Evolutionary conservation across 208 protist species (phyloP).

Genomic region (Trypanosoma melophagium): DNA sequence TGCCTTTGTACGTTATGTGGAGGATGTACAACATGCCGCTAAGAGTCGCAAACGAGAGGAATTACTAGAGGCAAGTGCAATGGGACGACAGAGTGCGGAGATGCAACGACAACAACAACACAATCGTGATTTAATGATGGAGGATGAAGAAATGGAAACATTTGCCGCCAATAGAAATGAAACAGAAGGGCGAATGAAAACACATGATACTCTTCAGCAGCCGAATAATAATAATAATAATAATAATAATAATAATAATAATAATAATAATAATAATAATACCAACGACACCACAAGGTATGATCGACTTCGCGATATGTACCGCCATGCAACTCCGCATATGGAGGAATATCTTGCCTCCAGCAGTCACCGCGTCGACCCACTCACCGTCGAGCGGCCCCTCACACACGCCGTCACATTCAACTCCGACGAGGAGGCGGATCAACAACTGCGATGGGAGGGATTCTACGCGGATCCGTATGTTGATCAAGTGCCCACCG

Average conservation of each 20-base stretch:
- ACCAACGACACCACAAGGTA: background rate
- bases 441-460: constrained; percentile 87
- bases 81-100: constrained; percentile 44
- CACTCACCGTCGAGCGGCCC: constrained; percentile 81
- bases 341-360: constrained; percentile 87
- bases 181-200: background rate
- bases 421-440: constrained; percentile 84
- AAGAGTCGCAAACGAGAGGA: constrained; percentile 60
- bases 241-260: background rate
- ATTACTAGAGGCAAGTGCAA: constrained; percentile 64
- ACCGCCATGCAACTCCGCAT: constrained; percentile 62
- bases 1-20: constrained; percentile 82
- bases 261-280: background rate
- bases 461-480: constrained; percentile 86
- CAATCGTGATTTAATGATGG: constrained; percentile 56
- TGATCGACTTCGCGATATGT: constrained; percentile 42
- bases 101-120: constrained; percentile 43
- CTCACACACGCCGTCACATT: constrained; percentile 82
- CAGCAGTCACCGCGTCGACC: constrained; percentile 57
- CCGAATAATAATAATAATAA: too few relatives aligned
- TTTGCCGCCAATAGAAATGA: background rate
- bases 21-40: constrained; percentile 76
- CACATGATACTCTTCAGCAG: background rate
- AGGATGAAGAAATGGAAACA: constrained; percentile 11
- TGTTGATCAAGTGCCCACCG: constrained; percentile 84